A percentile compares a stretch with the other conserved stretches of the same genome.
These are phyloP conservation scores for Hypoxylon sp. DNA, from an alignment of 2,329 filamentous ascomycete species.

Conservation along the genomic window DNA sequence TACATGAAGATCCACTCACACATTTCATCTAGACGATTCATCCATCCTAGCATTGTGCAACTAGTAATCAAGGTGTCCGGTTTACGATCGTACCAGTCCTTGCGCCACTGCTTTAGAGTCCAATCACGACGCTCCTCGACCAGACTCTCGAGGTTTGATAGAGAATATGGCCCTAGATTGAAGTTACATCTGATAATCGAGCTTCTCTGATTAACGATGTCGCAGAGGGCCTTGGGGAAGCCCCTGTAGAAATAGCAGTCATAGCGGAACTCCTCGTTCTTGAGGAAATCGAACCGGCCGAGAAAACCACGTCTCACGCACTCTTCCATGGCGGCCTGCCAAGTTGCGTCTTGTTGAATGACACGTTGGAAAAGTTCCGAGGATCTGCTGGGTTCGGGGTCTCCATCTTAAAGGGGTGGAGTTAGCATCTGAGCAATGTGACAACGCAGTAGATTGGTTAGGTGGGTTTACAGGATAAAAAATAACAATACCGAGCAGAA, in stretches of 20 bases:
- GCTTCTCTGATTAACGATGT: not conserved
- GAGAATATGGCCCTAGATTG: not conserved
- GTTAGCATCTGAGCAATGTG: conserved; percentile 1
- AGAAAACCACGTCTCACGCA: conserved; percentile 3
- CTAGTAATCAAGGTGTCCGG: not conserved
- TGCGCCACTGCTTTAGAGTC: conserved; percentile 3
- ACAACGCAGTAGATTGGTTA: not conserved
- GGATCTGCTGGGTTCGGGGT: not conserved
- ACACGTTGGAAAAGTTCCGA: conserved; percentile 4
- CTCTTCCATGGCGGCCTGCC: conserved; percentile 9
- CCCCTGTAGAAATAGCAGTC: not conserved
- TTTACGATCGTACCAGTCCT: not conserved
- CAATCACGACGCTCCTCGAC: conserved; percentile 4
- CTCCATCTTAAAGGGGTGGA: not conserved
- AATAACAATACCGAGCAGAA: not conserved
- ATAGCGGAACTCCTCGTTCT: not conserved
- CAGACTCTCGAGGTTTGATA: not conserved
- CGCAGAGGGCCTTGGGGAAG: conserved; percentile 5
- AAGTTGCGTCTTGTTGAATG: not conserved
- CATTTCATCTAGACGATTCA: not conserved
- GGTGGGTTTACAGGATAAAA: not conserved
- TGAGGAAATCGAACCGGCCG: not conserved
- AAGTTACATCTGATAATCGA: conserved; percentile 4
- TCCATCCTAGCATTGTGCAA: not conserved
- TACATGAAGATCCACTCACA: not conserved